These are phyloP conservation scores for Apiospora arundinis DNA, from an alignment of 2,329 filamentous ascomycete species.

Conservation along the genomic window DNA sequence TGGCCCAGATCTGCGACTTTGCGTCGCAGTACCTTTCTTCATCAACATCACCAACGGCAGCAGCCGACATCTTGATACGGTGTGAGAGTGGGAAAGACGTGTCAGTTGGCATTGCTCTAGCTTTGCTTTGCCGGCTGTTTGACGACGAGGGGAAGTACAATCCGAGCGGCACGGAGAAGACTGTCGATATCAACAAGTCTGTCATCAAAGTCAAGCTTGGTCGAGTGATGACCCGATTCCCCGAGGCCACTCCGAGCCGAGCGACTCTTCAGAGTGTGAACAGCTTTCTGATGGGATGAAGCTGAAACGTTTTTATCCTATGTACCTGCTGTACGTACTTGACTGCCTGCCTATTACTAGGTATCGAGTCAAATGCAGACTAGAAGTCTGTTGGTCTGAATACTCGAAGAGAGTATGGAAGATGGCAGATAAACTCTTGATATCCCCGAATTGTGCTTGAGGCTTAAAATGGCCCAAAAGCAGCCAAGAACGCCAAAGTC, in stretches of 20 bases:
- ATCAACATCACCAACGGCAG: neutral
- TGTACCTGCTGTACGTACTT: neutral
- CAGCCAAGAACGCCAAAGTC: neutral
- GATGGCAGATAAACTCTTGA: neutral
- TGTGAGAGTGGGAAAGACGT: slow-evolving; percentile 83
- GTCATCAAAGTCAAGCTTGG: slow-evolving; percentile 79
- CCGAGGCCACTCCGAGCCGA: slow-evolving; percentile 82
- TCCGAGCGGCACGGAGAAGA: slow-evolving; percentile 20
- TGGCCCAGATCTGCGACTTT: slow-evolving; percentile 68
- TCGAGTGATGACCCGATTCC: slow-evolving; percentile 81
- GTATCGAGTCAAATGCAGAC: neutral
- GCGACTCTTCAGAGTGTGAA: slow-evolving; percentile 91
- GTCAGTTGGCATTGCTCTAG: slow-evolving; percentile 78
- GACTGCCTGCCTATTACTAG: too few relatives aligned
- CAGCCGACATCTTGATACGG: slow-evolving; percentile 56
- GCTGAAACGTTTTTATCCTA: neutral
- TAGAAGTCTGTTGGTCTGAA: neutral
- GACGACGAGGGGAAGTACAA: slow-evolving; percentile 62
- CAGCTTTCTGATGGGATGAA: slow-evolving; percentile 75
- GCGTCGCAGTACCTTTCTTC: slow-evolving; percentile 47
- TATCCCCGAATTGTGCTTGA: neutral
- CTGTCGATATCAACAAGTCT: slow-evolving; percentile 78
- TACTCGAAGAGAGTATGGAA: too few relatives aligned
- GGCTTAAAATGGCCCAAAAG: neutral
- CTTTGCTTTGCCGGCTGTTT: slow-evolving; percentile 76